Evolutionary conservation across 495 filamentous ascomycete species (phyloP), one percentile per base, ranked within the genome.

Genomic region (Xylaria curta): DNA sequence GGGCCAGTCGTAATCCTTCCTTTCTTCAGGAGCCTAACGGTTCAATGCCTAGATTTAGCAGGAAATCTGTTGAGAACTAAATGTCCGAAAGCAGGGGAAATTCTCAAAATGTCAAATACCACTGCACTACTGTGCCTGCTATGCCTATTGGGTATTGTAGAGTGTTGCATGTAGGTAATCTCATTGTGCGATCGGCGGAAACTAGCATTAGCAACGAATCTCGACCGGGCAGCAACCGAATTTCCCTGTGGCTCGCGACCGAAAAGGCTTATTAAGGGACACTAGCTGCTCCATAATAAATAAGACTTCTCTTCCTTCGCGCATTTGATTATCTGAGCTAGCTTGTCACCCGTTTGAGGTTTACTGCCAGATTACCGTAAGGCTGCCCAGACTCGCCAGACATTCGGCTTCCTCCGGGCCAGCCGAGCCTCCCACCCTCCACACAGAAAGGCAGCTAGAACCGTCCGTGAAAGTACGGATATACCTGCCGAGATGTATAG

Each of bases 151-250:
- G 42, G 40, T 49, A n/a, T 44, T 33, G 51, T 33, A 19, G n/a
- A 53, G 9, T 59, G 44, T 60, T 63, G 46, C 68, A 70, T 70
- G 36, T 59, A 60, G 26, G 67, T 38, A 71, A 71, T 71, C 51
- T 60, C 24, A 21, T 47, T 66, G 36, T 71, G 53, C 61, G 69
- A 71, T 71, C 69, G 69, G 61, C 69, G 62, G 61, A 65, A 66
- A 51, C 61, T 71, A 71, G 62, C 69, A 59, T 60, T 71, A 66
- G 62, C 61, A 63, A 13, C 24, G 33, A 49, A 66, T 71, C 69
- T 71, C 49, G 69, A 62, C 69, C 69, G 51, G 69, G 40, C 61
- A 71, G 62, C 62, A 71, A 71, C 69, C 69, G 61, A 71, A 71
- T 28, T 62, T 24, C 53, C 46, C 31, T 53, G 31, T 62, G 66